Base-by-base conservation (phyloP, 129 eudicot species). In the Chrysanthemum seticuspe region DNA sequence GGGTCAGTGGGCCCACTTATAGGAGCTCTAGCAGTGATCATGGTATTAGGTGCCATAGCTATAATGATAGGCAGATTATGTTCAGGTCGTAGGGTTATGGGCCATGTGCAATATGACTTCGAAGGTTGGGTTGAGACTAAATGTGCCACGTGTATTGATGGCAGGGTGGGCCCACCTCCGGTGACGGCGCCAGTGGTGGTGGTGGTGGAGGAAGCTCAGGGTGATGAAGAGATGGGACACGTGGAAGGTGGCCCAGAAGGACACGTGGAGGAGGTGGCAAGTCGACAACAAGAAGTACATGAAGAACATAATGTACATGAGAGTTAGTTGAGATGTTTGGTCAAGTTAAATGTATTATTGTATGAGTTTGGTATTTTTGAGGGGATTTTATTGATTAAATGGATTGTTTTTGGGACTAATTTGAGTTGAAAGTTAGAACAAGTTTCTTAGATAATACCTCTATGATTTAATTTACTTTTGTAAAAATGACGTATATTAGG, bases 1-100 rank as follows among this genome's bases (percentile, higher is more conserved):
- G 97, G 86, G 56, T 88, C 97, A 6, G 89, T 88, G 31, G 96
- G 96, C 45, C 93, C 97, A 67, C 87, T 88, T 3, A 86, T 88
- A 21, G 96, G 87, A 6, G 97, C 78, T 3, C 80, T 91, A 10
- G 93, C 89, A 10, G 83, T 85, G 59, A 83, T 91, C 67, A 70
- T 77, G 9, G 81, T 91, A 1, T 48, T 91, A 66, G 91, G 93
- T 34, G 87, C 81, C 6, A 64, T 88, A 23, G 96, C 97, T 4
- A 87, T 85, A 4, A 70, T 91, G 91, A 80, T 91, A n/a, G 97
- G 97, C 10, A 61, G 93, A 73, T 76, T 88, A 11, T 88, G 96
- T 61, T 81, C 88, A 16, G 91, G 96, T 23, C 84, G 91, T 29
- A 73, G 83, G 50, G 78, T 91, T 36, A 74, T 87, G 91, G 96